phyloP scores from a whole-genome alignment of 208 protist species.

The Acanthamoeba royreba region DNA sequence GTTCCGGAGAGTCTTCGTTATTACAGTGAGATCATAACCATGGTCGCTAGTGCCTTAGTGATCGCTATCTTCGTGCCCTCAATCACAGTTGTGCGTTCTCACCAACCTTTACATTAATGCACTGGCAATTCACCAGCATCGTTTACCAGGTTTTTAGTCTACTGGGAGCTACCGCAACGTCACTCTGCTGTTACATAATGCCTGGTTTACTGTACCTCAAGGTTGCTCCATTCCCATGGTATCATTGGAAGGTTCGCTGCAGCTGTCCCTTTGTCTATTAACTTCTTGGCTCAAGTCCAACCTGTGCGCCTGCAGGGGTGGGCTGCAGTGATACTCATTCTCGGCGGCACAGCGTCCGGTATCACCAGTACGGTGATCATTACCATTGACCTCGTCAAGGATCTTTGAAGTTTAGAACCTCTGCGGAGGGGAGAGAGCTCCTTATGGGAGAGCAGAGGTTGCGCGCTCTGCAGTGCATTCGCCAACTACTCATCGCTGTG shows the following conservation, averaged over 20 bases:
- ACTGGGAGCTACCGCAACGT: background rate
- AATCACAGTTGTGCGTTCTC: background rate
- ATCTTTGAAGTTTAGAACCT: background rate
- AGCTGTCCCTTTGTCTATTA: too few species aligned
- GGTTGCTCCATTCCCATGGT: background rate
- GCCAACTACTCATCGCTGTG: too few species aligned
- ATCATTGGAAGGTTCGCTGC: background rate
- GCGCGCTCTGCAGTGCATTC: too few species aligned
- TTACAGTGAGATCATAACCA: background rate
- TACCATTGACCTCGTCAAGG: slow-evolving; percentile 13
- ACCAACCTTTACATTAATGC: background rate
- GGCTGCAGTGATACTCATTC: background rate
- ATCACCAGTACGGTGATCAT: slow-evolving; percentile 15
- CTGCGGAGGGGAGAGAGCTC: background rate
- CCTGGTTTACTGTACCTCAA: background rate
- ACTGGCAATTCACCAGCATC: background rate
- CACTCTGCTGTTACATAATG: background rate
- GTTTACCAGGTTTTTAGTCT: background rate
- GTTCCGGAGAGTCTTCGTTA: background rate
- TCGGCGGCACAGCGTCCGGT: background rate
- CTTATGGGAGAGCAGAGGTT: too few species aligned
- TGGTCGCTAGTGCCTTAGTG: background rate
- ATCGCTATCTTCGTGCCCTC: background rate
- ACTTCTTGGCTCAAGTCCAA: background rate
- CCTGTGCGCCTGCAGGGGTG: background rate